These are phyloP conservation scores for Dendrocalamus latiflorus DNA, from an alignment of 202 grass and related monocot species.

Conservation along the genomic window DNA sequence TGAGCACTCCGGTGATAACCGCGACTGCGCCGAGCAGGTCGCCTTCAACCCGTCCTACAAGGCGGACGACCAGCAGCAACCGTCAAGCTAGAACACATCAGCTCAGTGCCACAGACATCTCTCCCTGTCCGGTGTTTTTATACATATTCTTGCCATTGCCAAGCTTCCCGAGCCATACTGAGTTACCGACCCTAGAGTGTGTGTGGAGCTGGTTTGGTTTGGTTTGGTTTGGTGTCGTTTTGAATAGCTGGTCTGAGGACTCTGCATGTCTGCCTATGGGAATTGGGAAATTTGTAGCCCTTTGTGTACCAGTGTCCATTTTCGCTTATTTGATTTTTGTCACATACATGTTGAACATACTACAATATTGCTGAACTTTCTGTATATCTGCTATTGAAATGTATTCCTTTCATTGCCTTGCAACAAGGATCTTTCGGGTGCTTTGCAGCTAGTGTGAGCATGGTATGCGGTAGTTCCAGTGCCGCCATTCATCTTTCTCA, in stretches of 20 bases:
- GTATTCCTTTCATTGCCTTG: neutral
- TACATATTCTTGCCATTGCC: constrained; percentile 16
- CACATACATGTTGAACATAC: constrained; percentile 30
- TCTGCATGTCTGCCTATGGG: neutral
- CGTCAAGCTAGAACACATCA: constrained; percentile 15
- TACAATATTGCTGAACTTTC: neutral
- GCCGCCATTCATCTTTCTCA: neutral
- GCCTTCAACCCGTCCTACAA: constrained; percentile 61
- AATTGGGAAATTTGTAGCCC: constrained; percentile 1
- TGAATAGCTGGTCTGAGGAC: constrained; percentile 2
- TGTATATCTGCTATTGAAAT: neutral
- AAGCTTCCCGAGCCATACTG: neutral
- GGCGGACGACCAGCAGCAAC: constrained; percentile 22
- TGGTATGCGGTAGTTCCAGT: no score
- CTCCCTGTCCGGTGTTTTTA: neutral
- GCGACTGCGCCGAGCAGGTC: constrained; percentile 61
- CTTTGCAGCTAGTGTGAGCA: neutral
- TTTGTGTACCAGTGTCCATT: constrained; percentile 23
- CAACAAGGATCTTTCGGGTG: neutral
- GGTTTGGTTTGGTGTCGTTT: constrained; percentile 28
- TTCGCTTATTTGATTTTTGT: constrained; percentile 31
- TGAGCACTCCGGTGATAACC: constrained; percentile 49
- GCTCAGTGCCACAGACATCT: neutral
- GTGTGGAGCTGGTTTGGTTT: neutral
- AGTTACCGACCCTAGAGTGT: neutral